These are phyloP conservation scores for Phytophthora colocasiae DNA, from an alignment of 352 stramenopile genomes.

Conservation along the genomic window DNA sequence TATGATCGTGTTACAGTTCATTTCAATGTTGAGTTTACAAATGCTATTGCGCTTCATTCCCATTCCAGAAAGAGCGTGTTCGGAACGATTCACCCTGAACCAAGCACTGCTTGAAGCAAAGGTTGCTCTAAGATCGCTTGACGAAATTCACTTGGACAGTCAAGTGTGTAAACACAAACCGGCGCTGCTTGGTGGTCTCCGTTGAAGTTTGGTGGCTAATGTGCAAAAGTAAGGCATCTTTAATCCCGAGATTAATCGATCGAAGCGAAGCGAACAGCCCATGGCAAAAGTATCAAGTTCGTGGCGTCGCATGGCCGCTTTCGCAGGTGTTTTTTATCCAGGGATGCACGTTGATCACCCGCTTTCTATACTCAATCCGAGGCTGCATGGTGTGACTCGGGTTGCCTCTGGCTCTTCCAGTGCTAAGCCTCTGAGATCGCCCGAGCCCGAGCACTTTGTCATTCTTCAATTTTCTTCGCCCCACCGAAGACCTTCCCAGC, in stretches of 20 bases:
- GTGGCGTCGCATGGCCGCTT: constrained; percentile 19
- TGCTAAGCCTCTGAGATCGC: background rate
- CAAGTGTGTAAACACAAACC: background rate
- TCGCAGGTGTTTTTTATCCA: constrained; percentile 18
- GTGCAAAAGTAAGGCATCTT: constrained; percentile 16
- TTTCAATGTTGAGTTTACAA: no score
- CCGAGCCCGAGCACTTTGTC: constrained; percentile 4
- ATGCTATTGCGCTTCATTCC: no score
- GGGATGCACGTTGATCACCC: constrained; percentile 11
- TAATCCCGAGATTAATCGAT: constrained; percentile 23
- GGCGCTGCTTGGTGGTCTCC: constrained; percentile 13
- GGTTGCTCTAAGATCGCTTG: background rate
- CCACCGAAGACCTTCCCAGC: constrained; percentile 14
- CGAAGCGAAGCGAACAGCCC: constrained; percentile 21
- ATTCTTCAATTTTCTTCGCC: constrained; percentile 33
- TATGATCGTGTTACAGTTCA: no score
- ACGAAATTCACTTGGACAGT: background rate
- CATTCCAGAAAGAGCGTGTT: no score
- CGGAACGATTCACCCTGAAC: background rate
- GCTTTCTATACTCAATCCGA: constrained; percentile 15
- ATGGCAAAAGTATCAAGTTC: constrained; percentile 29
- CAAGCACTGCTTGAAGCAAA: background rate
- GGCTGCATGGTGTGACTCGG: constrained; percentile 8
- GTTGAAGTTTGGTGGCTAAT: constrained; percentile 10
- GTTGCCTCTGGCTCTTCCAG: constrained; percentile 26